Base-by-base conservation (phyloP, 2,329 filamentous ascomycete species). In the Lasiodiplodia sp. region DNA sequence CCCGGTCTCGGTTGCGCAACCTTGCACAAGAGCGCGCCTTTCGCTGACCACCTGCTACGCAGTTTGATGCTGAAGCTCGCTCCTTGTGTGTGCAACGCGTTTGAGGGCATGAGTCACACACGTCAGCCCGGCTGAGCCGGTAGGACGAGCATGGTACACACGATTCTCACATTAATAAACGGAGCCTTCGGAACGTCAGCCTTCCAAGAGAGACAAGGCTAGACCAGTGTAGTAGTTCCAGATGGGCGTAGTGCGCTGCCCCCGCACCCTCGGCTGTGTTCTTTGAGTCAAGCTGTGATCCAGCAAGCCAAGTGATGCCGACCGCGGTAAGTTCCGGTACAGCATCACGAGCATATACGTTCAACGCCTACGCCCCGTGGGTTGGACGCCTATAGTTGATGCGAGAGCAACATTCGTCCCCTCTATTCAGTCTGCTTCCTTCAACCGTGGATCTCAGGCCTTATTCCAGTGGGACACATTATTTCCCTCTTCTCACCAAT, bases 351-450 rank as follows among this genome's bases (percentile, higher is more conserved):
- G 71, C 70, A 71, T 72, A 71, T 72, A 72, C 71, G 66, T 71
- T 56, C 67, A 49, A 40, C 67, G 66, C 62, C 49, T 64, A 51
- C 56, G 47, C 56, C 28, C 58, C 53, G 70, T 70, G 69, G 66
- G 69, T 69, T 66, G 56, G 49, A 71, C 57, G 71, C 67, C 71
- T 72, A 72, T 72, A 71, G 70, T 71, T 69, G 71, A 68, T 72
- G 70, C 70, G 25, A 72, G 58, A 71, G 28, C 67, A 67, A 68
- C 55, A 25, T 6, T 62, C 3, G 18, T 71, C 69, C 69, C 23
- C 62, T 58, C 57, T 71, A 70, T 69, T 71, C 53, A 68, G 69
- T 69, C 67, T 62, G 47, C 57, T 69, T 64, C 37, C 58, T 55
- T 28, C 37, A 49, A 37, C 25, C 8, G 21, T 68, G 65, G 67